Evolutionary conservation across 1,139 yeast genomes (phyloP), one percentile per base, ranked within the genome.

Genomic region (Ashbya aceris): DNA sequence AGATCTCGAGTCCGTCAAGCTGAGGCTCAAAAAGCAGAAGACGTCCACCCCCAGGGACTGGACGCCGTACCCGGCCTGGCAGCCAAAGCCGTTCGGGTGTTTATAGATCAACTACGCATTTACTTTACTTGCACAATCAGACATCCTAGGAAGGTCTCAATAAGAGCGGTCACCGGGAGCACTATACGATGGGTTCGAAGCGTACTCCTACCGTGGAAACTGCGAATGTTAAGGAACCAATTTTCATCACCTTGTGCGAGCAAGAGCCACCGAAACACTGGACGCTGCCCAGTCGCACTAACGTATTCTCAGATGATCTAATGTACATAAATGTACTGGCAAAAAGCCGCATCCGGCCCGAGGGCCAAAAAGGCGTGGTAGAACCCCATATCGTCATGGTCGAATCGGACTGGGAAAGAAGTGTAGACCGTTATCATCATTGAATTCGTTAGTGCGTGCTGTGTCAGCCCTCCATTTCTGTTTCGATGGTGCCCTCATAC

Each of bases 391-490:
- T 81, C 87, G 85, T 81, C 91, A 82, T 79, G 79, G 89, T 82
- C 91, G 87, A 77, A 67, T 78, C 84, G 74, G 91, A 80, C 85
- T 76, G 83, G 87, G 89, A 82, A 82, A 81, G 89, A 81, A 77
- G 83, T 56, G 50, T 48, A 60, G 65, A 66, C 66, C 70, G 61
- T 56, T 65, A 52, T 67, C 71, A 66, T 67, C 71, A 63, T 46
- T 49, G 65, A 34, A 34, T 6, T 20, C 17, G 41, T 39, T 23
- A 33, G 39, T 12, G 14, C 9, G 29, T 4, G n/a, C 14, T 34
- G 10, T 5, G 27, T 6, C 27, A 34, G 12, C 37, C n/a, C n/a
- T n/a, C n/a, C n/a, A 34, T 11, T 29, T 23, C n/a, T 34, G 37
- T 34, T 34, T 34, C 37, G 9, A 34, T 34, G 37, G n/a, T 27